Percentiles rank a stretch among this genome's conserved stretches.
phyloP scores from a whole-genome alignment of 306 rosid genomes.

The Cicer cuneatum region DNA sequence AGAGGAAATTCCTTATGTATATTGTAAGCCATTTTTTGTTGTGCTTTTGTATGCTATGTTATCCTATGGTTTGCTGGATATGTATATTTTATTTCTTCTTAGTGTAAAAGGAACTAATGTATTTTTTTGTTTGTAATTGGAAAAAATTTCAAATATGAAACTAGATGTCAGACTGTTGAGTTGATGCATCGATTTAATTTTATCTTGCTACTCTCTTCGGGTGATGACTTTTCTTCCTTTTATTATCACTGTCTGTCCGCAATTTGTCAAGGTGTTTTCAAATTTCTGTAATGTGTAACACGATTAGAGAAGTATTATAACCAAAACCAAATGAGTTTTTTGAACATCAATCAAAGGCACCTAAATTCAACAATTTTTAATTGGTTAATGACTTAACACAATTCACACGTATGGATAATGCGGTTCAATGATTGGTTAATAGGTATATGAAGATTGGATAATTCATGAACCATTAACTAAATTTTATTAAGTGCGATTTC shows the following conservation, averaged over 20 bases:
- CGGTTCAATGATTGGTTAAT: background rate
- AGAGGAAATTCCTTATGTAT: constrained; percentile 50
- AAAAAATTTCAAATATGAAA: constrained; percentile 25
- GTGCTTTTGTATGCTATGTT: constrained; percentile 40
- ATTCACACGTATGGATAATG: too few relatives aligned
- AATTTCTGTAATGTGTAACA: background rate
- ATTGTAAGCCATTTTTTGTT: constrained; percentile 53
- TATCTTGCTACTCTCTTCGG: constrained; percentile 20
- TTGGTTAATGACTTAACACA: too few relatives aligned
- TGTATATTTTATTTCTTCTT: constrained; percentile 41
- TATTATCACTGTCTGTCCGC: background rate
- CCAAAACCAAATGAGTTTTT: background rate
- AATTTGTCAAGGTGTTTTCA: background rate
- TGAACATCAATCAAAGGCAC: background rate
- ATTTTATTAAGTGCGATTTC: background rate
- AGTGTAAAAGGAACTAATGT: constrained; percentile 37
- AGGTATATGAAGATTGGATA: background rate
- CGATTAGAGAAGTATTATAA: background rate
- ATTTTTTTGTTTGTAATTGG: background rate
- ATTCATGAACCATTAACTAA: background rate
- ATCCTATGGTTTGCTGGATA: constrained; percentile 39
- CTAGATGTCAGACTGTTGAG: background rate
- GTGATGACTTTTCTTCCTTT: background rate
- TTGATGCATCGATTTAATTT: constrained; percentile 6
- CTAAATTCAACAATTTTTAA: background rate